Evolutionary conservation across 257 asterid genomes (phyloP), one percentile per base, ranked within the genome.

Genomic region (Solanum gandarillasii): DNA sequence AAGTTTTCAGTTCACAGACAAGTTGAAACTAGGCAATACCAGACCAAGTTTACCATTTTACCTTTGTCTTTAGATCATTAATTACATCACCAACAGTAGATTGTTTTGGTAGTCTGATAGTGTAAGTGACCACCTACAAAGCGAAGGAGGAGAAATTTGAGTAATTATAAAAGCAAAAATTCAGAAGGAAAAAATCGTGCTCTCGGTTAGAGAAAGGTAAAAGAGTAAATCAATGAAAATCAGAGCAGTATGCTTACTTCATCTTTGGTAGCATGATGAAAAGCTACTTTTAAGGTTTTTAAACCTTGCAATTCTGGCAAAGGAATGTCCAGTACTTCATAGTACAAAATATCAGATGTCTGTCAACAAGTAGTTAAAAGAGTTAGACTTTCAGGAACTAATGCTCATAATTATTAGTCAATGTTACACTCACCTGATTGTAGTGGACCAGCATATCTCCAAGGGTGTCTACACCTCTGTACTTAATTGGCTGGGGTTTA

Each of bases 271-370:
- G 98, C 94, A 90, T 91, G 96, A 90, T 97, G 99, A 92, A 95
- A 95, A 58, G 98, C 98, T 74, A 97, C 99, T 92, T 97, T 96
- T 91, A 97, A 93, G 25, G 98, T 94, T 89, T 97, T 97, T 89
- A 96, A 93, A 88, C 99, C 93, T 89, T 97, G 99, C 89, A 96
- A 91, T 88, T 97, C 99, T 83, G 99, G 99, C 89, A 97, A 94
- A 87, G 99, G 99, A 88, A 97, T 96, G 92, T 96, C 99, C 92
- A 97, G 94, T 87, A 97, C 98, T 91, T 97, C 99, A 67, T 97
- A 96, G 88, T 97, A 97, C 84, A 97, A 89, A 88, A 96, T 94
- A 93, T 97, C 99, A 29, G 99, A 96, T 72, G 94, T 89, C 99
- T 97, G 89, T 72, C 62, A 46, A 76, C 65, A 72, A 89, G 82